Evolutionary conservation across 2,329 filamentous ascomycete genomes (phyloP).

Genomic region (Amauroascus verrucosus): DNA sequence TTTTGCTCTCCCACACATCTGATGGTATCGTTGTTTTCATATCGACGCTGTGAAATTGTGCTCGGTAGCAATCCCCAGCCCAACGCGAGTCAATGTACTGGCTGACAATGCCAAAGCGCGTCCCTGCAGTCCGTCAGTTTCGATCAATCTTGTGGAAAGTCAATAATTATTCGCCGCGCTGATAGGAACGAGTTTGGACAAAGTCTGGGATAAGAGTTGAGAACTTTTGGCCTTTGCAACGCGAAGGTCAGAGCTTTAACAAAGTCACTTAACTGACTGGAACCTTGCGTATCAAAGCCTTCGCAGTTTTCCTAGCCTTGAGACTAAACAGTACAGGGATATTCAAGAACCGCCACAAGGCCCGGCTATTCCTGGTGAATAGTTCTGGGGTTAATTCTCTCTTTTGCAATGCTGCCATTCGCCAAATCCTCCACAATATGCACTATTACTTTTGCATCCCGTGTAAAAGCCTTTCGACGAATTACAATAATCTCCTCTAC

Average conservation of each 20-base stretch:
- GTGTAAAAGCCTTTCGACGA: not conserved
- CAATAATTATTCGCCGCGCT: not conserved
- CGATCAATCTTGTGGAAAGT: not conserved
- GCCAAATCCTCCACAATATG: not conserved
- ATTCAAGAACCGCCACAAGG: constrained; percentile 8
- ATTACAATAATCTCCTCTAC: not conserved
- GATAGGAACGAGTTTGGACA: not conserved
- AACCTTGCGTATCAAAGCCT: not conserved
- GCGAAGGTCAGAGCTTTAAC: constrained; percentile 7
- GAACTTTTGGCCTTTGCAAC: constrained; percentile 3
- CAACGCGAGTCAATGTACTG: not conserved
- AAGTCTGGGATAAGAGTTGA: not conserved
- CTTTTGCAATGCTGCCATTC: not conserved
- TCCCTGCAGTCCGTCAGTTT: not conserved
- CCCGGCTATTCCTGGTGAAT: constrained; percentile 4
- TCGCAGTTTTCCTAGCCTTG: not conserved
- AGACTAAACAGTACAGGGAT: constrained; percentile 5
- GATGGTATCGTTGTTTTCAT: constrained; percentile 38
- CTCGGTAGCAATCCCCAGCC: not conserved
- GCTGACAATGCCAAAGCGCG: too few species aligned
- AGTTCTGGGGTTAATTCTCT: not conserved
- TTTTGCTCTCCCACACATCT: constrained; percentile 38
- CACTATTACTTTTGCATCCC: not conserved
- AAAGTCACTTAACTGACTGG: too few species aligned
- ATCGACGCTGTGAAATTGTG: not conserved